A percentile compares a stretch with the other conserved stretches of the same genome.
Evolutionary conservation across 2,329 filamentous ascomycete genomes (phyloP).

Genomic region (Periglandula ipomoeae): DNA sequence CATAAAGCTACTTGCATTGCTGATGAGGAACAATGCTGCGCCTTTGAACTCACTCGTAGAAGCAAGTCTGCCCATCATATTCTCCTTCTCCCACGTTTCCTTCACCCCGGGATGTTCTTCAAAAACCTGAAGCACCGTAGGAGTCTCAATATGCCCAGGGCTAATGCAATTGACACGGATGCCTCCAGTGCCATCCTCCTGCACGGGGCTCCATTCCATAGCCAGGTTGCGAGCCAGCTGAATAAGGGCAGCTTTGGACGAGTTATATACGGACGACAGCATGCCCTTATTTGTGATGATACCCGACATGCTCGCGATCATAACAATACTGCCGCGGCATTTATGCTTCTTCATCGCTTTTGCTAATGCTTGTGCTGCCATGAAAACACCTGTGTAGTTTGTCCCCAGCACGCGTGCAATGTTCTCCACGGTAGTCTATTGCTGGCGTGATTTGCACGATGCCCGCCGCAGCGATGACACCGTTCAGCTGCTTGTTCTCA

Average conservation of each 20-base stretch:
- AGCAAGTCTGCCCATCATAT: slow-evolving; percentile 59
- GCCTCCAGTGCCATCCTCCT: slow-evolving; percentile 33
- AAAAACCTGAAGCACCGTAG: slow-evolving; percentile 66
- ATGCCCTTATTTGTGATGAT: slow-evolving; percentile 48
- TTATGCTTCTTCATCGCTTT: slow-evolving; percentile 48
- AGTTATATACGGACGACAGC: slow-evolving; percentile 56
- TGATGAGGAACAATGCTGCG: slow-evolving; percentile 50
- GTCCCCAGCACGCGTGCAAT: slow-evolving; percentile 58
- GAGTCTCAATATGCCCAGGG: slow-evolving; percentile 58
- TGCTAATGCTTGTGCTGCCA: slow-evolving; percentile 27
- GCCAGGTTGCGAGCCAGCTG: slow-evolving; percentile 55
- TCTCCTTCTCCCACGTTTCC: slow-evolving; percentile 58
- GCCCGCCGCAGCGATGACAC: slow-evolving; percentile 58
- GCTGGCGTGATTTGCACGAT: slow-evolving; percentile 60
- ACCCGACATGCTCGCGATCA: slow-evolving; percentile 49
- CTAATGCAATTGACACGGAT: slow-evolving; percentile 63
- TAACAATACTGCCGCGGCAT: slow-evolving; percentile 43
- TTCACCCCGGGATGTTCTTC: slow-evolving; percentile 53
- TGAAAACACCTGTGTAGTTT: slow-evolving; percentile 50
- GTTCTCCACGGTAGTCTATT: slow-evolving; percentile 50
- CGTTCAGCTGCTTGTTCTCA: slow-evolving; percentile 52
- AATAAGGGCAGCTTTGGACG: slow-evolving; percentile 55
- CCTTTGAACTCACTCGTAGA: slow-evolving; percentile 51
- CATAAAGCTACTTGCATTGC: slow-evolving; percentile 55
- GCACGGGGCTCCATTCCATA: slow-evolving; percentile 48